Percentiles rank a stretch among this genome's conserved stretches.
phyloP scores from a whole-genome alignment of 495 filamentous ascomycete genomes.

The Penicillium odoratum region DNA sequence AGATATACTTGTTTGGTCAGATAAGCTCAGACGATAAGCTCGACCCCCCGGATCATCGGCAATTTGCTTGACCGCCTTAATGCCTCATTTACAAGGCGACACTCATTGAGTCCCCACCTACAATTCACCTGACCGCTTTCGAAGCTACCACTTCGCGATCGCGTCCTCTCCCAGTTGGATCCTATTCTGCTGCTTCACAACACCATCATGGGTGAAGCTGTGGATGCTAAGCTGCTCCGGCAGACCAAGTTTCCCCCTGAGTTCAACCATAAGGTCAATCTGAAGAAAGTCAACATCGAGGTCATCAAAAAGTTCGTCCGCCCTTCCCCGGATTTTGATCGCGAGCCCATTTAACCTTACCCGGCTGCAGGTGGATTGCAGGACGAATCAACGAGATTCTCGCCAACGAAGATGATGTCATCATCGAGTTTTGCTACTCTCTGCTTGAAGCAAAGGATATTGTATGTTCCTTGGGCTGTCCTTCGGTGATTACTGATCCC shows the following conservation, averaged over 20 bases:
- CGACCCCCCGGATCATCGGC: no score
- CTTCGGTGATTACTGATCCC: conserved; percentile 3
- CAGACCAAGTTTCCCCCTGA: conserved; percentile 92
- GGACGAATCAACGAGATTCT: conserved; percentile 82
- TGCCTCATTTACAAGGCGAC: no score
- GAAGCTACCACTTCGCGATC: no score
- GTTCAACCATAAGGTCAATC: conserved; percentile 94
- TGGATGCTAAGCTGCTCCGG: conserved; percentile 84
- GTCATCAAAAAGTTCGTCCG: conserved; percentile 88
- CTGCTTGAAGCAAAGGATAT: conserved; percentile 74
- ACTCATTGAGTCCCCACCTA: no score
- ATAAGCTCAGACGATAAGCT: no score
- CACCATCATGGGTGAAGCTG: conserved; percentile 65
- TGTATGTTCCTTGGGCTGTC: conserved; percentile 53
- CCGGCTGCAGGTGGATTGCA: conserved; percentile 77
- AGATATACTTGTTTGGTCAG: no score
- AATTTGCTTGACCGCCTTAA: no score
- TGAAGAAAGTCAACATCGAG: conserved; percentile 93
- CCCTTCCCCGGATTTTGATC: conserved; percentile 14
- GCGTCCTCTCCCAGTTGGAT: no score
- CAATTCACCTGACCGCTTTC: no score
- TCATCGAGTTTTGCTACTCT: conserved; percentile 90
- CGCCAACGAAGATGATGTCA: conserved; percentile 88
- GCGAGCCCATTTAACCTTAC: conserved; percentile 11
- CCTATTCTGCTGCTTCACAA: background rate